Evolutionary conservation across 352 stramenopile genomes (phyloP).

Genomic region (Blastocystis sp.): DNA sequence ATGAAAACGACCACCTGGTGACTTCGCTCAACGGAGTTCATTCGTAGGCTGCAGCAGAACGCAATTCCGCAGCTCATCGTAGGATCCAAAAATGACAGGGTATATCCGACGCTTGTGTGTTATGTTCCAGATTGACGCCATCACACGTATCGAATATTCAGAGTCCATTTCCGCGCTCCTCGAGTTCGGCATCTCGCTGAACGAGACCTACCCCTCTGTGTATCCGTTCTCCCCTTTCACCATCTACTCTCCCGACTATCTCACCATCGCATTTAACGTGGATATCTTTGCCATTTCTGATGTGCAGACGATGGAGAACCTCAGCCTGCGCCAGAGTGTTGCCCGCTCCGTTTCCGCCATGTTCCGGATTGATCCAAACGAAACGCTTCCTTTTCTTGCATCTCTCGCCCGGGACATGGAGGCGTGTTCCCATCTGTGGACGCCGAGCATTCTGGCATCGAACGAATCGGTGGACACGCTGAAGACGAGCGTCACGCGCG

Average conservation of each 20-base stretch:
- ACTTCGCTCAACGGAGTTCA: not conserved
- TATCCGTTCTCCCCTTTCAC: slow-evolving; percentile 12
- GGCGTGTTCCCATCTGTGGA: slow-evolving; percentile 19
- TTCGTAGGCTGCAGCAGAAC: slow-evolving; percentile 11
- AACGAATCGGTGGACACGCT: slow-evolving; percentile 27
- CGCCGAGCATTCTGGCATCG: not conserved
- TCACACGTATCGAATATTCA: slow-evolving; percentile 41
- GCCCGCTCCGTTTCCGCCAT: not conserved
- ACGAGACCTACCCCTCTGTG: not conserved
- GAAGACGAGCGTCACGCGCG: not conserved
- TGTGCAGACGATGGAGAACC: slow-evolving; percentile 35
- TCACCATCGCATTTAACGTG: slow-evolving; percentile 53
- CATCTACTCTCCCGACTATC: slow-evolving; percentile 39
- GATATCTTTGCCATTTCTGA: not conserved
- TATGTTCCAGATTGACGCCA: slow-evolving; percentile 27
- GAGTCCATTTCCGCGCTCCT: slow-evolving; percentile 42
- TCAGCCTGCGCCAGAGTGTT: slow-evolving; percentile 44
- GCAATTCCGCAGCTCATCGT: slow-evolving; percentile 10
- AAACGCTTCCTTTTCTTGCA: not conserved
- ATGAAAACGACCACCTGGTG: not conserved
- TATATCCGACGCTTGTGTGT: not conserved
- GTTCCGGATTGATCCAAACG: slow-evolving; percentile 38
- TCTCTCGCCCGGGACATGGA: slow-evolving; percentile 15
- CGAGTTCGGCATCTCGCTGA: slow-evolving; percentile 20
- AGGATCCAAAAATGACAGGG: slow-evolving; percentile 40